Evolutionary conservation across 345 rosid genomes (phyloP).

Genomic region (Brassica napus): DNA sequence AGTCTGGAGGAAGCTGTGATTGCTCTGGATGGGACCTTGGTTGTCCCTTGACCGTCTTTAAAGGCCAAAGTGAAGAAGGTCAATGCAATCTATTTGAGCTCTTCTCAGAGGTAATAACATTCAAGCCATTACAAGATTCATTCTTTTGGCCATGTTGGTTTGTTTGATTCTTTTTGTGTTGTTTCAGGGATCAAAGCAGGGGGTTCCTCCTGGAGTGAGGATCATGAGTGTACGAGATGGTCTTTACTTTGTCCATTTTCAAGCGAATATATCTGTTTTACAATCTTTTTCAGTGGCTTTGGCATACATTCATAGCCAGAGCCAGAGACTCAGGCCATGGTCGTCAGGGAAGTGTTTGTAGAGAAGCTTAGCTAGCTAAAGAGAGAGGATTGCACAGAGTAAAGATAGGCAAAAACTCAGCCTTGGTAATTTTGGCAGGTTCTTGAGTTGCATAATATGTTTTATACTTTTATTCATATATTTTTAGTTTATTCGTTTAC

Average conservation of each 20-base stretch:
- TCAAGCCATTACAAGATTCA: slow-evolving; percentile 19
- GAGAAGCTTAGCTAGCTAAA: slow-evolving; percentile 35
- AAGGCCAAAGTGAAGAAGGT: slow-evolving; percentile 49
- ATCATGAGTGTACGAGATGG: slow-evolving; percentile 70
- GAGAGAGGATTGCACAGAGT: slow-evolving; percentile 29
- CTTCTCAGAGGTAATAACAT: slow-evolving; percentile 60
- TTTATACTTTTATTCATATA: neutral
- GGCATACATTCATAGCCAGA: slow-evolving; percentile 73
- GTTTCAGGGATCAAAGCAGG: slow-evolving; percentile 59
- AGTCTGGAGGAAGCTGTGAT: slow-evolving; percentile 87
- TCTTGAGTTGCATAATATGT: slow-evolving; percentile 15
- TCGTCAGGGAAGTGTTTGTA: slow-evolving; percentile 42
- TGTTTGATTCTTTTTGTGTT: neutral
- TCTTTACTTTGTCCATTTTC: slow-evolving; percentile 67
- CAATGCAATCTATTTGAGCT: slow-evolving; percentile 69
- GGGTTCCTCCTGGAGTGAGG: slow-evolving; percentile 62
- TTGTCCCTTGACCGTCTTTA: slow-evolving; percentile 66
- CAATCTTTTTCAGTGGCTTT: slow-evolving; percentile 81
- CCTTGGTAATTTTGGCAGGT: slow-evolving; percentile 20
- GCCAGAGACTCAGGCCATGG: slow-evolving; percentile 52
- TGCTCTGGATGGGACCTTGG: slow-evolving; percentile 99
- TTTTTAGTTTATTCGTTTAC: slow-evolving; percentile 4
- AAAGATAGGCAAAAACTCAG: slow-evolving; percentile 20
- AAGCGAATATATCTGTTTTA: slow-evolving; percentile 68
- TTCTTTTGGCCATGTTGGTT: neutral